phyloP scores from a whole-genome alignment of 352 stramenopile species.

The Pythium aphanidermatum region DNA sequence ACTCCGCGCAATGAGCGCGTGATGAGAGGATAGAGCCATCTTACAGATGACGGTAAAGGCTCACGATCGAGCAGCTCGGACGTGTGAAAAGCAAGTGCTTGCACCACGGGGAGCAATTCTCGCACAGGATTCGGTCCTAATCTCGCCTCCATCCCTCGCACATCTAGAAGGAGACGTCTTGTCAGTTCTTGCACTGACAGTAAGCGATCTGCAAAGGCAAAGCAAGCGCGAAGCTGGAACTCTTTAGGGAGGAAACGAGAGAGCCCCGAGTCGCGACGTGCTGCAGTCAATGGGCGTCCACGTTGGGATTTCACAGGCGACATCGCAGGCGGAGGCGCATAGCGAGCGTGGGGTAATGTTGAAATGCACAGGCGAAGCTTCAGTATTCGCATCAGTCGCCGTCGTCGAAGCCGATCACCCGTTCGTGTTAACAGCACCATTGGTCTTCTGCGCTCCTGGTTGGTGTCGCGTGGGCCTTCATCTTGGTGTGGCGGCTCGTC shows the following conservation, averaged over 20 bases:
- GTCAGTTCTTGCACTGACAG: conserved; percentile 1
- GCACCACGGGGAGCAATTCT: conserved; percentile 4
- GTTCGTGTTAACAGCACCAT: no score
- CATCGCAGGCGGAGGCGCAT: no score
- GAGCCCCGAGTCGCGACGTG: neutral
- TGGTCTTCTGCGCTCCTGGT: no score
- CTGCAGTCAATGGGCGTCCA: neutral
- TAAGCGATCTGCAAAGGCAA: conserved; percentile 8
- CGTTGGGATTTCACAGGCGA: no score
- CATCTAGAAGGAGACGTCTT: conserved; percentile 2
- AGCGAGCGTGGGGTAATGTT: no score
- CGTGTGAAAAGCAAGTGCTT: conserved; percentile 4
- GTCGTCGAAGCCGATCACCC: no score
- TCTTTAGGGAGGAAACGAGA: conserved; percentile 1
- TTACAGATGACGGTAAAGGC: neutral
- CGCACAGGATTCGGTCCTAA: conserved; percentile 2
- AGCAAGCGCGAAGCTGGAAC: conserved; percentile 1
- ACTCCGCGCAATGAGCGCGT: conserved; percentile 9
- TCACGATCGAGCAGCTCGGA: conserved; percentile 7
- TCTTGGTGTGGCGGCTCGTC: no score
- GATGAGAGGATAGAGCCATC: conserved; percentile 16
- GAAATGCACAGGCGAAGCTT: no score
- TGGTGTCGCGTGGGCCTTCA: no score
- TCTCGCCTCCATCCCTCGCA: conserved; percentile 5
- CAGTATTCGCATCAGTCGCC: no score